Evolutionary conservation across 805 yeast species (phyloP), one percentile per base, ranked within the genome.

Genomic region (Lipomyces oligophaga): DNA sequence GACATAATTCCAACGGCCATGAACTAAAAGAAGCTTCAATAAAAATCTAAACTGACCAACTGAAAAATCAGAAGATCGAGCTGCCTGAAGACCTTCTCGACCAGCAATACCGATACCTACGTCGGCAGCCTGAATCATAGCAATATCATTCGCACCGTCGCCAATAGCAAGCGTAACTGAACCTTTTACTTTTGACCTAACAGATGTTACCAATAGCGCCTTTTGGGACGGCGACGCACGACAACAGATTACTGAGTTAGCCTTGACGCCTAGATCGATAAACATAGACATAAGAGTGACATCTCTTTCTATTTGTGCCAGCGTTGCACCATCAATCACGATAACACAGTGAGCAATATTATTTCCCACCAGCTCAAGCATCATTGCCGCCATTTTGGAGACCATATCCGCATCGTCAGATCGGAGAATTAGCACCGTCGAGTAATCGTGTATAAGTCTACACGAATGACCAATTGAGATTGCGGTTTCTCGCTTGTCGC

Each of bases 121-220:
- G 66, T 93, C 97, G 0, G 99, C 99, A 61, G 94, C 83, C 68
- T 93, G 97, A 52, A 93, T 93, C 99, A 93, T 93, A 1, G 99
- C 97, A 63, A 93, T 89, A 66, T 93, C 99, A 63, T 93, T 93
- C 1, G 99, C 99, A 55, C 99, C 99, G 68, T 93, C 99, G 5
- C 99, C 99, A 62, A 93, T 85, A 0, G 98, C 98, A 52, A 93
- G 72, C 0, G 97, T 87, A 4, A 93, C 96, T 33, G 85, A 75
- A 1, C 68, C 67, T 40, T 74, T 80, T 58, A 83, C 76, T 47
- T 81, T 68, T n/a, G 74, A 69, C 41, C 97, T 74, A n/a, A 94
- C 87, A 27, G 80, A 74, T 22, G 78, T 66, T 2, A 93, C 97
- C 85, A 93, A 81, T 24, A 76, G 71, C 0, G 97, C 96, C 68